Evolutionary conservation across 805 yeast species (phyloP).

Genomic region (Zygotorulaspora danielsina): DNA sequence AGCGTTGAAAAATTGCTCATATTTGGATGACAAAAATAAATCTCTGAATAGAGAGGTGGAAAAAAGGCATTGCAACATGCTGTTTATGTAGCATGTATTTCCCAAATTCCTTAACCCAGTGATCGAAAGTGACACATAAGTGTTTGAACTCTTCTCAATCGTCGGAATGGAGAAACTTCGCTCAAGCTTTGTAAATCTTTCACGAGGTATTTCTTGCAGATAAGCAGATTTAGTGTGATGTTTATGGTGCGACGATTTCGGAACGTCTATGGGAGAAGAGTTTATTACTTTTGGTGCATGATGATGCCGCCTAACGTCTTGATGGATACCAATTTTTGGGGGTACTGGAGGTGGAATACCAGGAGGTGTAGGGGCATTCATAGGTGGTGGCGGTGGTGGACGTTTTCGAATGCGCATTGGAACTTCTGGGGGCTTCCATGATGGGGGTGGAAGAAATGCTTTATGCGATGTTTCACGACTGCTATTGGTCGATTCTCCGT

Average conservation of each 20-base stretch:
- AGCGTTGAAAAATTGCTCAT: constrained; percentile 41
- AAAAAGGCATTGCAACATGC: constrained; percentile 67
- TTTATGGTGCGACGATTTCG: not conserved
- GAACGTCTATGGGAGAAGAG: not conserved
- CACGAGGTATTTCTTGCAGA: not conserved
- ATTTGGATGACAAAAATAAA: constrained; percentile 46
- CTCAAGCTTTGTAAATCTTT: constrained; percentile 2
- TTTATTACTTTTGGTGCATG: not conserved
- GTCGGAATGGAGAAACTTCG: constrained; percentile 35
- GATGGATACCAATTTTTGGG: constrained; percentile 9
- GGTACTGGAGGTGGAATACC: constrained; percentile 10
- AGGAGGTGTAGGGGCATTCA: constrained; percentile 24
- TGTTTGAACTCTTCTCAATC: constrained; percentile 36
- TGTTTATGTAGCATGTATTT: constrained; percentile 71
- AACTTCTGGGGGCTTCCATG: constrained; percentile 26
- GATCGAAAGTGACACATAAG: constrained; percentile 43
- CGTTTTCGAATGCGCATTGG: constrained; percentile 27
- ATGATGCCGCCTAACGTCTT: not conserved
- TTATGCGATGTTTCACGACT: not conserved
- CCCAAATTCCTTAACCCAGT: constrained; percentile 67
- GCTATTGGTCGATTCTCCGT: constrained; percentile 5
- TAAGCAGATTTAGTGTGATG: not conserved
- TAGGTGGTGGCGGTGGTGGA: constrained; percentile 32
- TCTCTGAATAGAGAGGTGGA: constrained; percentile 48
- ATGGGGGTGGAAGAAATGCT: constrained; percentile 12